These are phyloP conservation scores for Pseudogymnoascus sp. DNA, from an alignment of 2,329 filamentous ascomycete species.

Conservation along the genomic window DNA sequence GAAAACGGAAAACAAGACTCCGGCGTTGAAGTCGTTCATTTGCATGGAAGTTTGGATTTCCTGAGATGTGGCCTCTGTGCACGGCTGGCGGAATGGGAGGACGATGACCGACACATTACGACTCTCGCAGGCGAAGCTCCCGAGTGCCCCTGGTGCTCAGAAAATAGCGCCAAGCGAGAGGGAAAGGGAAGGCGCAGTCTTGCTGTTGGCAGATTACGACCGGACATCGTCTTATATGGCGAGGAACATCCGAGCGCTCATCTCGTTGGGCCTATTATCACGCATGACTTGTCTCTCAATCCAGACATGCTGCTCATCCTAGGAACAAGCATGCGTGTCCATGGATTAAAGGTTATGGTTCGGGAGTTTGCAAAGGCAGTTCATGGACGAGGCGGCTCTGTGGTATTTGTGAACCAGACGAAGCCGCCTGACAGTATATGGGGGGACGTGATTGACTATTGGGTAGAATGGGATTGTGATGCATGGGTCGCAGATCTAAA, in stretches of 20 bases:
- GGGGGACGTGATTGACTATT: constrained; percentile 66
- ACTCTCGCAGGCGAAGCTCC: constrained; percentile 56
- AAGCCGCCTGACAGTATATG: constrained; percentile 63
- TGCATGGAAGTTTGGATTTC: constrained; percentile 59
- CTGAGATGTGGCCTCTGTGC: constrained; percentile 57
- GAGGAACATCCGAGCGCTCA: constrained; percentile 64
- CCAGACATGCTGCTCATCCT: constrained; percentile 63
- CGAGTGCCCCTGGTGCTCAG: constrained; percentile 56
- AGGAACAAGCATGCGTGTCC: constrained; percentile 62
- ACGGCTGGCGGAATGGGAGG: constrained; percentile 51
- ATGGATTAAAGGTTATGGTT: constrained; percentile 62
- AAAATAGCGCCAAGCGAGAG: constrained; percentile 51
- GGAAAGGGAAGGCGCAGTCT: constrained; percentile 58
- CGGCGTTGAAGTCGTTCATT: constrained; percentile 46
- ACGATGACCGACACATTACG: constrained; percentile 34
- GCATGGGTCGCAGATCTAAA: constrained; percentile 58
- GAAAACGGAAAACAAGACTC: constrained; percentile 21
- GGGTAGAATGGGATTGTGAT: constrained; percentile 68
- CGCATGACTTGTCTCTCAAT: constrained; percentile 54
- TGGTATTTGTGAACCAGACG: constrained; percentile 65
- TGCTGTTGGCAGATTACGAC: constrained; percentile 58
- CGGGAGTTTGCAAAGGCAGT: constrained; percentile 64
- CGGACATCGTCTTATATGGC: constrained; percentile 66
- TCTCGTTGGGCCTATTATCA: constrained; percentile 58
- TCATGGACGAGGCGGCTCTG: constrained; percentile 55